Evolutionary conservation across 345 rosid genomes (phyloP), one percentile per base, ranked within the genome.

Genomic region (Microthlaspi erraticum): DNA sequence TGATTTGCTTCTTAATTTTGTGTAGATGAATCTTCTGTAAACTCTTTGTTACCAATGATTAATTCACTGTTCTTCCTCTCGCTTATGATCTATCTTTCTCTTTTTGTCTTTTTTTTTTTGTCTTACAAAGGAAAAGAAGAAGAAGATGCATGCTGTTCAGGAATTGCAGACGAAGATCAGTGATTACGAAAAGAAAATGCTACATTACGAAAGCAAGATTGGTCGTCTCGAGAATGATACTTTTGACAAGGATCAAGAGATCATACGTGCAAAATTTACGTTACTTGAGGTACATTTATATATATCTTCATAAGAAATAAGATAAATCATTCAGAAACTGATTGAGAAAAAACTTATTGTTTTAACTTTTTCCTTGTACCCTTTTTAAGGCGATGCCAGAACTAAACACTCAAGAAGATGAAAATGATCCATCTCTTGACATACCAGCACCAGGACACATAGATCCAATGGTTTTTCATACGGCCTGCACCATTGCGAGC

Each of bases 221-320:
- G 17, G 7, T 10, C 60, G 60, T 54, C 60, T 54, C 9, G 23
- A 55, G 23, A 1, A 32, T 32, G 39, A 55, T 16, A 11, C 9
- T 55, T 55, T 55, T 5, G 5, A 32, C 7, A 55, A 7, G 60
- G 42, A 55, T 55, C 23, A 55, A 14, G 60, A 55, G 60, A 55
- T 55, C 26, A n/a, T 8, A 32, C 41, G 60, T 33, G 60, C 41
- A 14, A 55, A 55, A 7, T 55, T 55, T 8, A 55, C 41, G 19
- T 0, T 55, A 33, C 7, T 55, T 13, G 23, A 55, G 41, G 60
- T 54, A 14, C 7, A 6, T 32, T n/a, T 31, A 31, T 32, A 32
- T 31, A 31, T 51, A 26, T 23, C 26, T 23, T 23, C 26, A 23
- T 23, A 23, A 23, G 26, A n/a, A n/a, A 26, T 12, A 39, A 10